A percentile compares a stretch with the other conserved stretches of the same genome.
These are phyloP conservation scores for Suhomyces pyralidae DNA, from an alignment of 805 yeast species.

Conservation along the genomic window DNA sequence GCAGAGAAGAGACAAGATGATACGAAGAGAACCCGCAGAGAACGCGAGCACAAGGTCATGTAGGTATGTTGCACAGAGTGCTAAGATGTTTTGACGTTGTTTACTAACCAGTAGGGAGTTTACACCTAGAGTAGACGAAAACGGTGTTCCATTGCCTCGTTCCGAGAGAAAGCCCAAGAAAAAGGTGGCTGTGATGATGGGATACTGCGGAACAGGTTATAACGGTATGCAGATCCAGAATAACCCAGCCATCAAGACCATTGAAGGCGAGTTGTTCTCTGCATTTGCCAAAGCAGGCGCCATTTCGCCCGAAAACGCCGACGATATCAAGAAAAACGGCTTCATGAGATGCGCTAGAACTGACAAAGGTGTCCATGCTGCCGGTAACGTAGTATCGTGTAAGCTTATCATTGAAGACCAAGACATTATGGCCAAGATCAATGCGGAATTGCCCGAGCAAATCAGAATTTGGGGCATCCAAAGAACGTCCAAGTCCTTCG, in stretches of 20 bases:
- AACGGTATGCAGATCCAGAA: conserved; percentile 85
- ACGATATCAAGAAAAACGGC: conserved; percentile 82
- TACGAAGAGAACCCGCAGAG: conserved; percentile 19
- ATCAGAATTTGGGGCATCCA: conserved; percentile 92
- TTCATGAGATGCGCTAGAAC: conserved; percentile 87
- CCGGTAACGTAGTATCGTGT: conserved; percentile 84
- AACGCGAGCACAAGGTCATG: conserved; percentile 43
- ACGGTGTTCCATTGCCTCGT: conserved; percentile 58
- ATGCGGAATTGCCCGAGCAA: conserved; percentile 72
- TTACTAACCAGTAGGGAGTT: conserved; percentile 26
- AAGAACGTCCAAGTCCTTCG: conserved; percentile 86
- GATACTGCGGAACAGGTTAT: conserved; percentile 95
- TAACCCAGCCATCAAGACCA: conserved; percentile 84
- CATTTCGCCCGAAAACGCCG: conserved; percentile 78
- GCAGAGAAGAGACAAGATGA: conserved; percentile 19
- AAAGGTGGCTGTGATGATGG: conserved; percentile 86
- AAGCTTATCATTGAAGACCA: conserved; percentile 83
- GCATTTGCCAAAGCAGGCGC: conserved; percentile 89
- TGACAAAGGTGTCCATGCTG: conserved; percentile 97
- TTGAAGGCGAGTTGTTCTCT: conserved; percentile 82
- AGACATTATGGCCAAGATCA: conserved; percentile 70
- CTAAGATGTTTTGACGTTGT: too few species aligned
- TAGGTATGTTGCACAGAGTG: conserved; percentile 47
- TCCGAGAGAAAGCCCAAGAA: conserved; percentile 74
- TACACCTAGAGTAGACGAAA: conserved; percentile 51